These are phyloP conservation scores for Wickerhamiella parazyma DNA, from an alignment of 805 yeast genomes.

Conservation along the genomic window DNA sequence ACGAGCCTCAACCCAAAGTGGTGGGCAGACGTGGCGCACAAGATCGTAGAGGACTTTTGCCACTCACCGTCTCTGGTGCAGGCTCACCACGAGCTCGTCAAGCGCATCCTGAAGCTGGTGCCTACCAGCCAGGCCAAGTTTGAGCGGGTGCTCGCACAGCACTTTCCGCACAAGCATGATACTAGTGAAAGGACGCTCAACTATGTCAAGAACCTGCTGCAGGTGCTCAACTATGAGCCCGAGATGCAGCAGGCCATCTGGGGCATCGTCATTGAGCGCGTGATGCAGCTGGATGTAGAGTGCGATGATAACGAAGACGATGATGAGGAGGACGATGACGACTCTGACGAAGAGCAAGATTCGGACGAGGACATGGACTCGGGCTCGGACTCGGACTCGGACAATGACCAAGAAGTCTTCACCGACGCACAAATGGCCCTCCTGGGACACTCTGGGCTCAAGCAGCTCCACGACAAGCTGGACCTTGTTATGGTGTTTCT, in stretches of 20 bases:
- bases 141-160: slow-evolving; percentile 40
- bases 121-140: slow-evolving; percentile 70
- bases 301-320: slow-evolving; percentile 64
- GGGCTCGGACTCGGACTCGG: no score
- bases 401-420: slow-evolving; percentile 25
- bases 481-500: slow-evolving; percentile 55
- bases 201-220: slow-evolving; percentile 52
- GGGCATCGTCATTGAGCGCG: slow-evolving; percentile 65
- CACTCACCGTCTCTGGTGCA: slow-evolving; percentile 20
- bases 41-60: slow-evolving; percentile 50
- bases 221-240: slow-evolving; percentile 51
- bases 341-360: slow-evolving; percentile 15
- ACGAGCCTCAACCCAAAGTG: slow-evolving; percentile 82
- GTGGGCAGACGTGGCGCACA: slow-evolving; percentile 69
- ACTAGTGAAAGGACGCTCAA: slow-evolving; percentile 29
- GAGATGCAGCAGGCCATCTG: slow-evolving; percentile 65
- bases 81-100: slow-evolving; percentile 53
- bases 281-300: slow-evolving; percentile 83
- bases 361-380: slow-evolving; percentile 15
- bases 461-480: slow-evolving; percentile 48
- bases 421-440: slow-evolving; percentile 26
- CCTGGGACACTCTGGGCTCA: slow-evolving; percentile 34
- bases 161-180: slow-evolving; percentile 72
- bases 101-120: slow-evolving; percentile 50
- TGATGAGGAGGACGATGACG: slow-evolving; percentile 24